Base-by-base conservation (phyloP, 2,329 filamentous ascomycete genomes). In the Nannizzia gypsea region DNA sequence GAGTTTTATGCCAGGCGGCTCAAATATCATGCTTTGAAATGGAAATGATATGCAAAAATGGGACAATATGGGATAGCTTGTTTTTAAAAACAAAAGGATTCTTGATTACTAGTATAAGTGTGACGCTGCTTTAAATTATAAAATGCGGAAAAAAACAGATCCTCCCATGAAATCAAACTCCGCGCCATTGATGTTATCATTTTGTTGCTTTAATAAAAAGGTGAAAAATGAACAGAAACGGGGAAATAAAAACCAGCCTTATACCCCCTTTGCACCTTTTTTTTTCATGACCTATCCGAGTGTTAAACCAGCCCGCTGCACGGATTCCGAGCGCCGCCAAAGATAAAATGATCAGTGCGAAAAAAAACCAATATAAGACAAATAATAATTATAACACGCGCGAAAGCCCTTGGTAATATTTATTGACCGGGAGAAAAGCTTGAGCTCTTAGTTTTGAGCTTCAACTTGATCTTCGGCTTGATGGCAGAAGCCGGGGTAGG, bases 391-490 rank as follows among this genome's bases (percentile, higher is more conserved):
- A 50, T 52, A 24, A 17, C 6, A 34, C 6, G 11, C 26, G 11
- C 9, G 34, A 54, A 54, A 13, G 3, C 26, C 15, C 13, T 6
- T 34, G 8, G 8, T n/a, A 8, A 15, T 17, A 36, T n/a, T 48
- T 22, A 59, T 55, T 22, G 44, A 9, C 44, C 20, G 26, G 28
- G 28, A 54, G 50, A 54, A 20, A 54, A 22, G 15, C 26, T 54
- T 36, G 50, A 54, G 26, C 50, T 54, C 26, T 54, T 54, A 17
- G 50, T 57, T 59, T 73, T 76, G 57, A 76, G 64, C 65, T 76
- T 77, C 17, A 77, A 64, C 63, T 77, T 77, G 56, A 76, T 63
- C 36, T 72, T 71, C 17, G 72, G 63, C 20, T 22, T 34, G 5
- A n/a, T 15, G 13, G 46, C 50, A 13, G 64, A 67, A n/a, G 69